Percentiles rank a stretch among this genome's conserved stretches.
phyloP scores from a whole-genome alignment of 2,329 filamentous ascomycete genomes.

The Metarhizium humberi region DNA sequence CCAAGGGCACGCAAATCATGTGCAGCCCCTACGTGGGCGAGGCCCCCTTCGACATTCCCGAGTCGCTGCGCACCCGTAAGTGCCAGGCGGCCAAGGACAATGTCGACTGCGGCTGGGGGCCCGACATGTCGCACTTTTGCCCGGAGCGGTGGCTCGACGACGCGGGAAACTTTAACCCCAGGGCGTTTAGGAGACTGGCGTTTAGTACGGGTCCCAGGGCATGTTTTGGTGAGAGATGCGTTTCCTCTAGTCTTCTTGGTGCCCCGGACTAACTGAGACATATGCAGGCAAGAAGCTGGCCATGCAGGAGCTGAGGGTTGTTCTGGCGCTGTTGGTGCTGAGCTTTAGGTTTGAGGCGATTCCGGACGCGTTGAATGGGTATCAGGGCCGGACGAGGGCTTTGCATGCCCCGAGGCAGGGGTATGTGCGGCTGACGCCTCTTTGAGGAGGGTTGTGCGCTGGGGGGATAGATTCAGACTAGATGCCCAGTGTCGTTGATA shows the following conservation, averaged over 20 bases:
- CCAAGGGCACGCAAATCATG: constrained; percentile 2
- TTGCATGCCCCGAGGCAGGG: neutral
- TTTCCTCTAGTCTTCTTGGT: neutral
- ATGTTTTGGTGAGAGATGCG: neutral
- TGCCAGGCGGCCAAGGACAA: neutral
- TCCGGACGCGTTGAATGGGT: neutral
- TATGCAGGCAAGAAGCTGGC: neutral
- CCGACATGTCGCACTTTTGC: constrained; percentile 4
- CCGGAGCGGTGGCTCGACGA: constrained; percentile 9
- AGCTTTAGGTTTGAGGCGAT: neutral
- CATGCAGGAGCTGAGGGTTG: constrained; percentile 2
- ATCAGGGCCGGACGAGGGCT: neutral
- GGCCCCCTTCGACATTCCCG: constrained; percentile 7
- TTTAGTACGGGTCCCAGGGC: constrained; percentile 1
- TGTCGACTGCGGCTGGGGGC: constrained; percentile 1
- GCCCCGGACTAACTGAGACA: neutral
- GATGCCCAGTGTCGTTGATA: too few species aligned
- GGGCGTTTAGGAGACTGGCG: neutral
- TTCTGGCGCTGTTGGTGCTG: neutral
- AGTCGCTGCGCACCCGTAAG: constrained; percentile 5
- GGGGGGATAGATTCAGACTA: too few species aligned
- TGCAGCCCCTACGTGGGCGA: neutral
- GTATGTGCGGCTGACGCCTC: constrained; percentile 1
- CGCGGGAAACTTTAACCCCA: neutral
- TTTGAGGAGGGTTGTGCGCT: neutral